Conservation (phyloP, 495 filamentous ascomycete species). For the Pyrenopolyporus hunteri region DNA sequence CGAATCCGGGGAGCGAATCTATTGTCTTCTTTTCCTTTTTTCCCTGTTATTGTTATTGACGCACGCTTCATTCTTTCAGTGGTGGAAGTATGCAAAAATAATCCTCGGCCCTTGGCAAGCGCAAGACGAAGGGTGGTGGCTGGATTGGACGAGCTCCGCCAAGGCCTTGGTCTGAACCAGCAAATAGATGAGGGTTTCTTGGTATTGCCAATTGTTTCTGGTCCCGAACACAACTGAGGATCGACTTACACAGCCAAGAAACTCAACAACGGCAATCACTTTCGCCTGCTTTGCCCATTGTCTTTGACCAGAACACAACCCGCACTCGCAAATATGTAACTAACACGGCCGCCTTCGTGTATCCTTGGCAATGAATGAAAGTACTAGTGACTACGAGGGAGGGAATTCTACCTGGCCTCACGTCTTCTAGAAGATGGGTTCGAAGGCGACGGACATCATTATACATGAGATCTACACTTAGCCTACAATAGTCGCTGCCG, state of each 20-base stretch:
- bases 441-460: slow-evolving; percentile 8
- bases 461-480: slow-evolving; percentile 6
- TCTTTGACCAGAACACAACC: slow-evolving; percentile 21
- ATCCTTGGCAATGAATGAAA: slow-evolving; percentile 19
- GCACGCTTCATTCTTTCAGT: slow-evolving; percentile 21
- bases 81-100: slow-evolving; percentile 12
- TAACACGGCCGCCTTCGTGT: slow-evolving; percentile 15
- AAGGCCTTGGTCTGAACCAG: slow-evolving; percentile 35
- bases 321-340: slow-evolving; percentile 16
- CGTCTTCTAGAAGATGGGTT: slow-evolving; percentile 32
- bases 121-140: slow-evolving; percentile 13
- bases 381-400: slow-evolving; percentile 9
- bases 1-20: no score
- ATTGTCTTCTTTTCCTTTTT: no score
- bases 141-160: slow-evolving; percentile 21
- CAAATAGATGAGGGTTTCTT: slow-evolving; percentile 37
- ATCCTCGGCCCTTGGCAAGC: slow-evolving; percentile 22
- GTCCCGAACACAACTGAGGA: slow-evolving; percentile 24
- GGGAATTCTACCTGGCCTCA: slow-evolving; percentile 12
- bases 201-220: slow-evolving; percentile 39
- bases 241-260: slow-evolving; percentile 35
- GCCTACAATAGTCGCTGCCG: slow-evolving; percentile 9
- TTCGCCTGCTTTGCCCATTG: slow-evolving; percentile 18
- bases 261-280: slow-evolving; percentile 25
- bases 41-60: slow-evolving; percentile 23